Percentiles rank a stretch among this genome's conserved stretches.
These are phyloP conservation scores for Luvunga scandens DNA, from an alignment of 345 rosid species.

Conservation along the genomic window DNA sequence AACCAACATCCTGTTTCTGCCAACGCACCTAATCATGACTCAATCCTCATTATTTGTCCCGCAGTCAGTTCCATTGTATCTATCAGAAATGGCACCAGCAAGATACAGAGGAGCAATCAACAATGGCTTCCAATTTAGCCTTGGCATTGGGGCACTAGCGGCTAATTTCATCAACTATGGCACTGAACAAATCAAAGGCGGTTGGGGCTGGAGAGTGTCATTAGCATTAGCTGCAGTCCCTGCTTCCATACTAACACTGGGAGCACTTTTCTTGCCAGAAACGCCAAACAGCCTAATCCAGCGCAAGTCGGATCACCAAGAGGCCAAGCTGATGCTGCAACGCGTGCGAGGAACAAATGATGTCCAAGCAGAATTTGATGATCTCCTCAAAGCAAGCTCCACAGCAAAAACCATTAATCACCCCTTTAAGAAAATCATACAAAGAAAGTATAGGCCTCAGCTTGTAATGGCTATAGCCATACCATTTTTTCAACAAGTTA, in stretches of 20 bases:
- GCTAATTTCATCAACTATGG: constrained; percentile 40
- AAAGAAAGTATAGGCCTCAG: constrained; percentile 37
- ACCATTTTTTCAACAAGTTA: constrained; percentile 35
- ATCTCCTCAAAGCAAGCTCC: constrained; percentile 36
- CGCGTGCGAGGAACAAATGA: constrained; percentile 29
- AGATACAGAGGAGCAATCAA: constrained; percentile 38
- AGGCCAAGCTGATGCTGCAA: constrained; percentile 28
- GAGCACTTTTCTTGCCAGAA: constrained; percentile 41
- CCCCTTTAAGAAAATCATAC: constrained; percentile 30
- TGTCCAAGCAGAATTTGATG: constrained; percentile 35
- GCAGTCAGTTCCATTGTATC: constrained; percentile 45
- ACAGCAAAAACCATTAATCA: constrained; percentile 23
- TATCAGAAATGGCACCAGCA: constrained; percentile 51
- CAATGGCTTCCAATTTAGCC: constrained; percentile 33
- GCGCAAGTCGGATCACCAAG: constrained; percentile 15
- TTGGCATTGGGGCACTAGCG: constrained; percentile 29
- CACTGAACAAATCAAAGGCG: constrained; percentile 34
- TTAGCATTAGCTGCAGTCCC: constrained; percentile 42
- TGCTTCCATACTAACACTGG: constrained; percentile 27
- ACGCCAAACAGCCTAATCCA: constrained; percentile 50
- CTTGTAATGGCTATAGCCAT: constrained; percentile 34
- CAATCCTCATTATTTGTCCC: not conserved
- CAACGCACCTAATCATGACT: too few relatives aligned
- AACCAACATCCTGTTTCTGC: not conserved
- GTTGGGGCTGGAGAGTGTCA: constrained; percentile 52